Conservation (phyloP, 805 yeast genomes). For the Hermanozyma aechmeae region DNA sequence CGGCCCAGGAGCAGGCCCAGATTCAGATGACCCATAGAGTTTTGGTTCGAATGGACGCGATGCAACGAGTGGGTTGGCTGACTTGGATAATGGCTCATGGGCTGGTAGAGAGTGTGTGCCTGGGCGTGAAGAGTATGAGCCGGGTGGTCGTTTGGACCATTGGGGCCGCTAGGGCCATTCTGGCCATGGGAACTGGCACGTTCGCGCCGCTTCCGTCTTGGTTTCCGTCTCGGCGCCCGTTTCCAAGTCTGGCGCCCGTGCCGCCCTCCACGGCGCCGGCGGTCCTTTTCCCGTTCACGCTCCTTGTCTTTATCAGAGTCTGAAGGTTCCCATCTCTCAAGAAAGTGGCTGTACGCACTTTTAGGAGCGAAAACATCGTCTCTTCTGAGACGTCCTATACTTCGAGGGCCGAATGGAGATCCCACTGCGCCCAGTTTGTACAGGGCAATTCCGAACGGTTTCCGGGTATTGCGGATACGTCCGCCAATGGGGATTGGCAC, state of each 20-base stretch:
- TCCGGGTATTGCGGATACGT: slow-evolving; percentile 35
- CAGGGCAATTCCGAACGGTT: slow-evolving; percentile 60
- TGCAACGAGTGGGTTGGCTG: too few relatives aligned
- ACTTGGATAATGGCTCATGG: too few relatives aligned
- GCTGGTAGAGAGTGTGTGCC: too few relatives aligned
- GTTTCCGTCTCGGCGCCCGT: slow-evolving; percentile 2
- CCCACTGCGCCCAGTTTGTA: slow-evolving; percentile 22
- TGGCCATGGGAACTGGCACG: neutral
- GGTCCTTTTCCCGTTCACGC: slow-evolving; percentile 12
- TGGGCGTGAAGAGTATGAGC: too few relatives aligned
- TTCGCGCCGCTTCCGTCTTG: slow-evolving; percentile 8
- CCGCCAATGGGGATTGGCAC: slow-evolving; percentile 33
- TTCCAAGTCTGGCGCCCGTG: too few relatives aligned
- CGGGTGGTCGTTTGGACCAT: too few relatives aligned
- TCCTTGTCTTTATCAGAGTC: slow-evolving; percentile 42
- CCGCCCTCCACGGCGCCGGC: too few relatives aligned
- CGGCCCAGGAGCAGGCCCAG: slow-evolving; percentile 1
- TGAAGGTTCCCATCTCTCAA: slow-evolving; percentile 58
- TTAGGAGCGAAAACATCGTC: slow-evolving; percentile 76
- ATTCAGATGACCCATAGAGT: too few relatives aligned
- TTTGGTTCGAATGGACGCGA: too few relatives aligned
- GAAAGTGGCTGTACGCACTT: slow-evolving; percentile 58
- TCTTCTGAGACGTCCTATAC: slow-evolving; percentile 37
- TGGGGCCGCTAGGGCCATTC: neutral
- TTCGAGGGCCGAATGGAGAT: too few relatives aligned